These are phyloP conservation scores for Yamadazyma philogaea DNA, from an alignment of 805 yeast genomes.

Conservation along the genomic window DNA sequence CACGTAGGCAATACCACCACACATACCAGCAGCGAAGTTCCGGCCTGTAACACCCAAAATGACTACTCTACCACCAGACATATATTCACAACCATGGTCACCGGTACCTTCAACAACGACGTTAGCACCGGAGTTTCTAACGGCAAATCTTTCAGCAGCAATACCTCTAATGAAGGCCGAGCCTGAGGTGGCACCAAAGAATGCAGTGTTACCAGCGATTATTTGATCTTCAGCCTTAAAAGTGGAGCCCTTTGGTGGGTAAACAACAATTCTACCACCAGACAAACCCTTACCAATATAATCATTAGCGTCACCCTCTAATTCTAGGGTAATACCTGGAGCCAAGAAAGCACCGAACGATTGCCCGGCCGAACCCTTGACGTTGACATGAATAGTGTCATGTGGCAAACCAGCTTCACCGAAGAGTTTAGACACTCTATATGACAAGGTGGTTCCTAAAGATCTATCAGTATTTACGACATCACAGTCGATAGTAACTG, in stretches of 20 bases:
- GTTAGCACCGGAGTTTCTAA: slow-evolving; percentile 96
- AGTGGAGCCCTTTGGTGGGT: slow-evolving; percentile 79
- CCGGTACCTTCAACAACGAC: slow-evolving; percentile 97
- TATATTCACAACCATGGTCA: slow-evolving; percentile 98
- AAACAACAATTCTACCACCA: slow-evolving; percentile 90
- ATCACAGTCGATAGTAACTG: slow-evolving; percentile 89
- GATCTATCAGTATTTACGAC: slow-evolving; percentile 96
- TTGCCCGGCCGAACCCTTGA: slow-evolving; percentile 94
- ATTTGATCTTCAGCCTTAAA: slow-evolving; percentile 96
- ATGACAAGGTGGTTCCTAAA: slow-evolving; percentile 90
- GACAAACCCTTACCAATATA: slow-evolving; percentile 96
- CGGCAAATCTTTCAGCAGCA: slow-evolving; percentile 98
- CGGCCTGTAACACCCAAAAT: slow-evolving; percentile 90
- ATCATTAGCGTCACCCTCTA: slow-evolving; percentile 97
- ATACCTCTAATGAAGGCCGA: slow-evolving; percentile 91
- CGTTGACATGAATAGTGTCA: slow-evolving; percentile 91
- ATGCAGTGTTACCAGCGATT: slow-evolving; percentile 94
- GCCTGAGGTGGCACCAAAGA: slow-evolving; percentile 97
- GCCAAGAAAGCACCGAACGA: slow-evolving; percentile 98
- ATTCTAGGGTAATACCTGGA: slow-evolving; percentile 89
- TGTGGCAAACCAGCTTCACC: slow-evolving; percentile 94
- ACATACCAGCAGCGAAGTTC: slow-evolving; percentile 96
- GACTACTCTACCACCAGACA: slow-evolving; percentile 98
- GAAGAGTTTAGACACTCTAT: slow-evolving; percentile 86
- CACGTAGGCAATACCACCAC: slow-evolving; percentile 98